phyloP scores from a whole-genome alignment of 129 eudicot species.

The Flaveria linearis region DNA sequence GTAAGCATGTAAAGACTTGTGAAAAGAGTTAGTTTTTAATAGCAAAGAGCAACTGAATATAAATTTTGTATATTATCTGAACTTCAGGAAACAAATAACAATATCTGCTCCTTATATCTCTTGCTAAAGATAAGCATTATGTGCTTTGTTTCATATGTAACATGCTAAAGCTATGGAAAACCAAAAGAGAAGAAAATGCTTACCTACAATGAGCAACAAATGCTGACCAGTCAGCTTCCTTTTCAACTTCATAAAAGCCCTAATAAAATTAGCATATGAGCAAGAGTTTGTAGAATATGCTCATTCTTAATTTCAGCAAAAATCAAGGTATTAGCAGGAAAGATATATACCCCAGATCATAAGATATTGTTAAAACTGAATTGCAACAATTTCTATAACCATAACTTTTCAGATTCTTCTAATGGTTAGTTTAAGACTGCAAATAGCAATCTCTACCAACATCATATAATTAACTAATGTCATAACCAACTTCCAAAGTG shows the following conservation, averaged over 20 bases:
- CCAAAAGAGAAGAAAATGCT: conserved; percentile 19
- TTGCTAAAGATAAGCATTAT: neutral
- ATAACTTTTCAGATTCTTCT: neutral
- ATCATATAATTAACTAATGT: neutral
- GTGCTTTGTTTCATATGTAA: neutral
- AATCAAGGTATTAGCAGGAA: too few species aligned
- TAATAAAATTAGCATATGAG: conserved; percentile 33
- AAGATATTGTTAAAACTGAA: too few species aligned
- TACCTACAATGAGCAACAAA: conserved; percentile 75
- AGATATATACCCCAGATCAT: too few species aligned
- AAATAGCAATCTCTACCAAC: conserved; percentile 3
- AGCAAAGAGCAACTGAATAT: neutral
- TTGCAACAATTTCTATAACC: too few species aligned
- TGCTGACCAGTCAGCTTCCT: conserved; percentile 76
- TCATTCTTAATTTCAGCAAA: too few species aligned
- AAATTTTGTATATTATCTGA: neutral
- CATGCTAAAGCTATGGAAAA: conserved; percentile 5
- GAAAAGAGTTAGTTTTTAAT: neutral
- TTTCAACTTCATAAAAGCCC: conserved; percentile 77
- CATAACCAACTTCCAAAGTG: conserved; percentile 12
- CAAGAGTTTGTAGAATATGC: conserved; percentile 10
- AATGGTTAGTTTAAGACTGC: neutral
- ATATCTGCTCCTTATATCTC: neutral
- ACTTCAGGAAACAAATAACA: neutral
- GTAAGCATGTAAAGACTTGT: too few species aligned